A percentile compares a stretch with the other conserved stretches of the same genome.
Conservation (phyloP, 306 rosid genomes). For the Begonia peltatifolia region DNA sequence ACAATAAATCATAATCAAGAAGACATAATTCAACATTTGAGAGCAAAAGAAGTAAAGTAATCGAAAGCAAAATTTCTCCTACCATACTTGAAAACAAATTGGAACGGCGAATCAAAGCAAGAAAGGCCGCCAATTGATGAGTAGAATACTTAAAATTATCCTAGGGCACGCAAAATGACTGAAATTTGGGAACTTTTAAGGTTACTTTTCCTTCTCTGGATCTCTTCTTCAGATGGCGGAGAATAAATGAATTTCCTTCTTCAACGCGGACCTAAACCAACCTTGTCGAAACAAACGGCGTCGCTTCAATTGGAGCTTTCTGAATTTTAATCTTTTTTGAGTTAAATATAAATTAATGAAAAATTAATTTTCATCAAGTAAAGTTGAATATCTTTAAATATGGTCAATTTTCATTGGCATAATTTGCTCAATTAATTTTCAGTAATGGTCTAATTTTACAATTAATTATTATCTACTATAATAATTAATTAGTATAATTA, state of each 20-base stretch:
- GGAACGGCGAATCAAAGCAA: not conserved
- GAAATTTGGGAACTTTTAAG: not conserved
- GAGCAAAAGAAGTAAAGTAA: not conserved
- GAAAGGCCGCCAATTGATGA: not conserved
- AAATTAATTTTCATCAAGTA: too few species aligned
- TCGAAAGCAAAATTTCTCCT: not conserved
- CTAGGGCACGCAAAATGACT: not conserved
- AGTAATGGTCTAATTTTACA: too few species aligned
- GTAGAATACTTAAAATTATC: not conserved
- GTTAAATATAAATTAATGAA: too few species aligned
- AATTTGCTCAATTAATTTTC: too few species aligned
- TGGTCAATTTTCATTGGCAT: too few species aligned
- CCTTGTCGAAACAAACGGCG: not conserved
- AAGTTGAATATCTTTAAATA: too few species aligned
- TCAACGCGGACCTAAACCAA: too few species aligned
- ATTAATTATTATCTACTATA: too few species aligned
- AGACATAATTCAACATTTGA: not conserved
- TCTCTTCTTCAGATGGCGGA: not conserved
- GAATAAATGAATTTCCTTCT: not conserved
- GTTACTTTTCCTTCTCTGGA: not conserved
- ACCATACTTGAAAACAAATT: not conserved
- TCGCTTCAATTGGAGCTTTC: not conserved
- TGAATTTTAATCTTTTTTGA: not conserved
- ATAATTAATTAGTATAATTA: too few species aligned
- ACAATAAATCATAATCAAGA: not conserved